A percentile compares a stretch with the other conserved stretches of the same genome.
Evolutionary conservation across 1,284 basidiomycete genomes (phyloP).

Genomic region (Ganoderma boninense): DNA sequence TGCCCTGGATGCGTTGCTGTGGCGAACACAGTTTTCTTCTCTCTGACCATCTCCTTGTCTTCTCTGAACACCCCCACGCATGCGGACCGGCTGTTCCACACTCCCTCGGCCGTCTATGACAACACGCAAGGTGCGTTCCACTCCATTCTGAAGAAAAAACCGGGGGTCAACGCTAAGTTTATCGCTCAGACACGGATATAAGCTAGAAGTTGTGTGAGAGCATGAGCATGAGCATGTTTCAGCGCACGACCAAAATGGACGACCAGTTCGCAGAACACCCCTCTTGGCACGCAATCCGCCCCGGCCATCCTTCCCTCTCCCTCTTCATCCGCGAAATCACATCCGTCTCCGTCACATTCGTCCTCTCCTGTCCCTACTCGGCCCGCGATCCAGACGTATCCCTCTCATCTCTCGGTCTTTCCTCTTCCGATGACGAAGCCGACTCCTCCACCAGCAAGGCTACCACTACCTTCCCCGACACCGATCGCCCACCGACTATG

Average conservation of each 20-base stretch:
- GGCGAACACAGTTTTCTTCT: not conserved
- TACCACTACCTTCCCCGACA: conserved; percentile 40
- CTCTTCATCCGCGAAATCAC: conserved; percentile 80
- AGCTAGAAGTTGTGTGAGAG: conserved; percentile 25
- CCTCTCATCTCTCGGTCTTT: conserved; percentile 53
- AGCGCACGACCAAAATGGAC: conserved; percentile 29
- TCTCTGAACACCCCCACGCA: conserved; percentile 4
- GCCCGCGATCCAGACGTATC: conserved; percentile 42
- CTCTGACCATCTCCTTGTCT: not conserved
- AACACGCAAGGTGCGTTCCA: conserved; percentile 15
- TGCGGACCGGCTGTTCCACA: not conserved
- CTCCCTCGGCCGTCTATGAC: not conserved
- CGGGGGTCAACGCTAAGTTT: conserved; percentile 19
- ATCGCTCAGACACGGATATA: conserved; percentile 20
- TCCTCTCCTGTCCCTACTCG: conserved; percentile 66
- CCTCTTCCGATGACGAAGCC: conserved; percentile 47
- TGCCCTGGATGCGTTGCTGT: not conserved
- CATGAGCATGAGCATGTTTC: conserved; percentile 29
- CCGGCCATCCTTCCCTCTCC: conserved; percentile 74
- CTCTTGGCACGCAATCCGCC: conserved; percentile 75
- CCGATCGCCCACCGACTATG: conserved; percentile 53
- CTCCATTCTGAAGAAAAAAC: not conserved
- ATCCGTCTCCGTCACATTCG: conserved; percentile 82
- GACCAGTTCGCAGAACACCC: conserved; percentile 37
- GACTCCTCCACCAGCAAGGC: conserved; percentile 15